Conservation (phyloP, 768 basidiomycete species). For the Podaxis sp. region DNA sequence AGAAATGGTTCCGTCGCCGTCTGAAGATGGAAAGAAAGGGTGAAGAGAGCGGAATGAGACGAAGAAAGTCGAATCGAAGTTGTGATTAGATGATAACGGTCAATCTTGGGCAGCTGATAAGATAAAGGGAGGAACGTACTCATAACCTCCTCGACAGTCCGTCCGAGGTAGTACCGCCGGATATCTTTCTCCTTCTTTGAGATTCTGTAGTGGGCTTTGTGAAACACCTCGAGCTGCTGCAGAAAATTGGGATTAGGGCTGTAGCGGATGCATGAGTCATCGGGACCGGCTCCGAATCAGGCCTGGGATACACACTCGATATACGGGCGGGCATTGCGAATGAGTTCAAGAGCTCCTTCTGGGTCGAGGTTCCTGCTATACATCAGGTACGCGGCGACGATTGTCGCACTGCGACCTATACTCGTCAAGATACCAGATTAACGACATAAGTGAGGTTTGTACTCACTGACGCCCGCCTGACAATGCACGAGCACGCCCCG, state of each 20-base stretch:
- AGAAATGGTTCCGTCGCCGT: conserved; percentile 69
- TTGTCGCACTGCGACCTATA: conserved; percentile 78
- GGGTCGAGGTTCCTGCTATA: conserved; percentile 58
- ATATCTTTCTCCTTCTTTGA: conserved; percentile 66
- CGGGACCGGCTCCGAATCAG: neutral
- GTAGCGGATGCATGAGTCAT: neutral
- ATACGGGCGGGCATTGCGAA: conserved; percentile 63
- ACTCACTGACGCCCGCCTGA: conserved; percentile 84
- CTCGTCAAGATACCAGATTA: neutral
- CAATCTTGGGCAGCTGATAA: conserved; percentile 10
- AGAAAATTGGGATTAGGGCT: conserved; percentile 90
- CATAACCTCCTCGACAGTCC: conserved; percentile 72
- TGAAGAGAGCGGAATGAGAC: neutral
- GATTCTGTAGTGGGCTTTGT: conserved; percentile 69
- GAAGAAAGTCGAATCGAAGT: neutral
- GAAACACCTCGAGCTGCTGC: conserved; percentile 77
- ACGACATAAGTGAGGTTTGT: neutral
- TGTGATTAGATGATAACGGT: neutral
- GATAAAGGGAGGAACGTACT: conserved; percentile 47
- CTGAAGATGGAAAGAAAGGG: conserved; percentile 35
- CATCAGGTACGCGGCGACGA: conserved; percentile 91
- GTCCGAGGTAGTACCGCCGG: conserved; percentile 82
- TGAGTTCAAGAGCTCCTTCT: conserved; percentile 64
- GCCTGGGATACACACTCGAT: conserved; percentile 55
- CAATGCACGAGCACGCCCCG: conserved; percentile 87